phyloP scores from a whole-genome alignment of 805 yeast genomes.

The Myxozyma monticola region DNA sequence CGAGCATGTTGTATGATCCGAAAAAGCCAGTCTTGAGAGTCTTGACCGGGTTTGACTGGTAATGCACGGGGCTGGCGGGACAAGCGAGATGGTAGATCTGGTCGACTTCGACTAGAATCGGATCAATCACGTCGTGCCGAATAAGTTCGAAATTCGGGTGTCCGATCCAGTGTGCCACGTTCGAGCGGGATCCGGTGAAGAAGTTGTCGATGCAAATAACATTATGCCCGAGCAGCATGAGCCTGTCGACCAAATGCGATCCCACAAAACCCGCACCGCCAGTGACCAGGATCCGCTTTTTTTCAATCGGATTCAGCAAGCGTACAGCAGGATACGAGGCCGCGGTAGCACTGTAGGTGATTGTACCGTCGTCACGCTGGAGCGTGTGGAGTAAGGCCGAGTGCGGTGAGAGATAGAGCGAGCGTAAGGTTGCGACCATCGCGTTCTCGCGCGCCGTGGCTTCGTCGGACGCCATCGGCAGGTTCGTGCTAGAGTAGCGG shows the following conservation, averaged over 20 bases:
- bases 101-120: slow-evolving; percentile 35
- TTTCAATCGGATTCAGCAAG: slow-evolving; percentile 34
- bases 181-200: slow-evolving; percentile 34
- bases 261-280: slow-evolving; percentile 38
- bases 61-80: slow-evolving; percentile 37
- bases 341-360: slow-evolving; percentile 23
- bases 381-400: slow-evolving; percentile 24
- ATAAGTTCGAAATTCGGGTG: slow-evolving; percentile 37
- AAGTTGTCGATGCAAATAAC: slow-evolving; percentile 36
- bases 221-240: slow-evolving; percentile 35
- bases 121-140: slow-evolving; percentile 36
- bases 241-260: slow-evolving; percentile 35
- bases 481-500: slow-evolving; percentile 18
- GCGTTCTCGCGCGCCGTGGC: slow-evolving; percentile 1
- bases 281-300: slow-evolving; percentile 34
- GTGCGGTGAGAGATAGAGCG: slow-evolving; percentile 24
- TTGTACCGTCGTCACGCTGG: slow-evolving; percentile 18
- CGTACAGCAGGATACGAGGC: slow-evolving; percentile 32
- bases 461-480: background rate
- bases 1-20: slow-evolving; percentile 37
- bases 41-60: slow-evolving; percentile 36
- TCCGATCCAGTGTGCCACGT: slow-evolving; percentile 36
- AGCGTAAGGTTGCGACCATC: slow-evolving; percentile 14
- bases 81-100: slow-evolving; percentile 36
- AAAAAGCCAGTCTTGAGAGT: slow-evolving; percentile 36